phyloP scores from a whole-genome alignment of 352 stramenopile species.

The Globisporangium iwayamae region DNA sequence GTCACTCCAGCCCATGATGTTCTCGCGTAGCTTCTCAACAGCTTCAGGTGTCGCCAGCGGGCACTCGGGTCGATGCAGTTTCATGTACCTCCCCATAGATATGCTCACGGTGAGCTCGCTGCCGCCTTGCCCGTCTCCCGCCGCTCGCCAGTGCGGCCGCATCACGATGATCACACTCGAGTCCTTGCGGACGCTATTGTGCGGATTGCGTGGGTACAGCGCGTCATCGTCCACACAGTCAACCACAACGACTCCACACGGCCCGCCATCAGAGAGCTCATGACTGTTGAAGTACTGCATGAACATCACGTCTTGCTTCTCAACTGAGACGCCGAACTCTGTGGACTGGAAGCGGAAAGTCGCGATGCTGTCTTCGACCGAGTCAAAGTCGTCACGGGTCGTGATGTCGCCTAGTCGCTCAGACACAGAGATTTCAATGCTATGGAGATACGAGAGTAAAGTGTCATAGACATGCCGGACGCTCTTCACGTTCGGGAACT shows the following conservation, averaged over 20 bases:
- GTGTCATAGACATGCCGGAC: not conserved
- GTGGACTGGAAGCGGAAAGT: constrained; percentile 33
- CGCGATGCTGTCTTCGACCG: constrained; percentile 22
- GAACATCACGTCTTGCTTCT: not conserved
- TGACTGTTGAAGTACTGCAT: not conserved
- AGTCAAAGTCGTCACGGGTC: constrained; percentile 21
- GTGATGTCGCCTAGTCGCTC: constrained; percentile 14
- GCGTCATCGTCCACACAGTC: not conserved
- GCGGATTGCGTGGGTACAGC: not conserved
- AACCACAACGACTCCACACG: not conserved
- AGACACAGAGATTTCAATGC: not conserved
- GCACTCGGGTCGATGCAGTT: constrained; percentile 22
- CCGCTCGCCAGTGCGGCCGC: constrained; percentile 25
- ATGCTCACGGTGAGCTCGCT: constrained; percentile 28
- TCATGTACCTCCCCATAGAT: constrained; percentile 21
- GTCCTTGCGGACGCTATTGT: not conserved
- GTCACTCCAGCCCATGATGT: constrained; percentile 18
- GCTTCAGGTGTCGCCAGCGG: constrained; percentile 17
- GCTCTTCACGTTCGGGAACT: constrained; percentile 2
- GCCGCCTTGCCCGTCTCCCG: constrained; percentile 3
- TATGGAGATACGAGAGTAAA: not conserved
- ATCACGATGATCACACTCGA: constrained; percentile 4
- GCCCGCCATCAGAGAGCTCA: not conserved
- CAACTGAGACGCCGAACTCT: constrained; percentile 19
- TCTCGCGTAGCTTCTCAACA: constrained; percentile 18